These are phyloP conservation scores for Rhododendron griersonianum DNA, from an alignment of 148 eudicot genomes.

Conservation along the genomic window DNA sequence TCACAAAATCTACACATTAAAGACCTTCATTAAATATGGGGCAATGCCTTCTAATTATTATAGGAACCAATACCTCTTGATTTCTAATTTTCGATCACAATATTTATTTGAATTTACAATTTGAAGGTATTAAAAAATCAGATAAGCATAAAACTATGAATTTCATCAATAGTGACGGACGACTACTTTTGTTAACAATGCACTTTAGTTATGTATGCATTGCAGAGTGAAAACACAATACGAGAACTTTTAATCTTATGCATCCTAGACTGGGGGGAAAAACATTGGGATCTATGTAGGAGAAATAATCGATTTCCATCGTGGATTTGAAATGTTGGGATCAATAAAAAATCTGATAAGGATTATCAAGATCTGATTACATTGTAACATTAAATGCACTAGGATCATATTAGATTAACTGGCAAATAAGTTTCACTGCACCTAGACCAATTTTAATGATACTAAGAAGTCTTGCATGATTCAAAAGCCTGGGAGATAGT, in stretches of 20 bases:
- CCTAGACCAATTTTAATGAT: background rate
- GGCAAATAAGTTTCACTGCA: too few species aligned
- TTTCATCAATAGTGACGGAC: background rate
- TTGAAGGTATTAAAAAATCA: background rate
- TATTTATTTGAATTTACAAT: background rate
- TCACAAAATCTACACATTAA: background rate
- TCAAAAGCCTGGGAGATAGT: too few species aligned
- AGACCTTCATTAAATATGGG: background rate
- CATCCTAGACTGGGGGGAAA: background rate
- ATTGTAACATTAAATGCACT: too few species aligned
- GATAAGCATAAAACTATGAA: background rate
- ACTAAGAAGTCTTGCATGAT: background rate
- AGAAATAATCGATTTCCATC: too few species aligned
- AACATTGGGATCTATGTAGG: background rate
- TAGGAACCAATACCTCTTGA: background rate
- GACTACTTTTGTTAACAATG: background rate
- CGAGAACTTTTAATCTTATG: background rate
- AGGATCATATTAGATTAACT: too few species aligned
- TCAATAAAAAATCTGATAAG: too few species aligned
- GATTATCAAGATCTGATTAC: too few species aligned
- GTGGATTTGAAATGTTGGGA: too few species aligned
- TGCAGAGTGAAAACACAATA: background rate
- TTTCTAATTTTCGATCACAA: background rate
- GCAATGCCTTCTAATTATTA: background rate
- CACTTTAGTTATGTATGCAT: background rate